Percentiles rank a stretch among this genome's conserved stretches.
Conservation (phyloP, 371 early-diverging fungal species). For the Nematocida parisii region DNA sequence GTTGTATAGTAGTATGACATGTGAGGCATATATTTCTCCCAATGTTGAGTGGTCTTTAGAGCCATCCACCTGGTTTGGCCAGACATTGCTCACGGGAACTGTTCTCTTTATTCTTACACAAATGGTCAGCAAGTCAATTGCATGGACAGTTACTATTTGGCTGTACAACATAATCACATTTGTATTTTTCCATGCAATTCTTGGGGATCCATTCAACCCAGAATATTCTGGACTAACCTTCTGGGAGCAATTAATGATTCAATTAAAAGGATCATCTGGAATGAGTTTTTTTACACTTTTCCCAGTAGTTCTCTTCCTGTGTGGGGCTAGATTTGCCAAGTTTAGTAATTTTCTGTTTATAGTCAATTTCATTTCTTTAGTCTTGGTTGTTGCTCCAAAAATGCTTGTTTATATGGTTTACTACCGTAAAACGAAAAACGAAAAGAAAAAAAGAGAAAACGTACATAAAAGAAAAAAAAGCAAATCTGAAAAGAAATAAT, state of each 20-base stretch:
- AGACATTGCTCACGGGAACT: conserved; percentile 53
- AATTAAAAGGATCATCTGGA: conserved; percentile 62
- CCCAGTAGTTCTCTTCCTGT: conserved; percentile 67
- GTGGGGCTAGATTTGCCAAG: conserved; percentile 61
- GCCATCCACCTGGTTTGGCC: conserved; percentile 57
- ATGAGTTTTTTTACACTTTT: conserved; percentile 67
- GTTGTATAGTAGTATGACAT: conserved; percentile 23
- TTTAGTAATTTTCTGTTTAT: conserved; percentile 63
- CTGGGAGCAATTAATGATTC: conserved; percentile 71
- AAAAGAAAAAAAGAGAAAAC: neutral
- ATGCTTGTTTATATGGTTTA: conserved; percentile 27
- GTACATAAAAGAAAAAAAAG: neutral
- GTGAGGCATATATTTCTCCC: conserved; percentile 55
- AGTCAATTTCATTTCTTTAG: conserved; percentile 61
- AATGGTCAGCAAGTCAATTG: conserved; percentile 50
- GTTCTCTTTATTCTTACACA: conserved; percentile 48
- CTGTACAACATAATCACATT: conserved; percentile 69
- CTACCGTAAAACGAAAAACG: conserved; percentile 34
- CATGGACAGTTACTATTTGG: conserved; percentile 64
- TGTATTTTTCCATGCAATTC: conserved; percentile 70
- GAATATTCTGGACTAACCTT: conserved; percentile 66
- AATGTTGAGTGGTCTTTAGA: conserved; percentile 56
- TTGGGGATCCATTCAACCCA: conserved; percentile 70
- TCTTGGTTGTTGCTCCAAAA: conserved; percentile 69
- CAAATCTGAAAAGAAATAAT: neutral